Conservation (phyloP, 2,329 filamentous ascomycete genomes). For the Venturia nashicola region DNA sequence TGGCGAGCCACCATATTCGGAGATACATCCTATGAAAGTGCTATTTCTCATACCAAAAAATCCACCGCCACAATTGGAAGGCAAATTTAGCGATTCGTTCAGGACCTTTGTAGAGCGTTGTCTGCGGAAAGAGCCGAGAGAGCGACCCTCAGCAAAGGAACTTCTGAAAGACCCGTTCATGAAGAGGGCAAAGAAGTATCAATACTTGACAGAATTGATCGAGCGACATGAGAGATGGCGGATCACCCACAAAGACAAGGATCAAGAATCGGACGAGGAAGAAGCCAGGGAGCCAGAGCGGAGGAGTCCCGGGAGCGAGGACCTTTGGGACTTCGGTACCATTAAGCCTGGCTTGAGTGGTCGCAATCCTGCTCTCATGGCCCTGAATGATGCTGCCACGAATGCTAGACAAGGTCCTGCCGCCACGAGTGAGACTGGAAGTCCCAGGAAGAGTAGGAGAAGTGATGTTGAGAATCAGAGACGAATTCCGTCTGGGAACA, state of each 20-base stretch:
- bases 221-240: constrained; percentile 83
- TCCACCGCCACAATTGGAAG: constrained; percentile 59
- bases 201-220: constrained; percentile 92
- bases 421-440: constrained; percentile 5
- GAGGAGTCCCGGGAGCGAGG: constrained; percentile 52
- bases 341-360: constrained; percentile 60
- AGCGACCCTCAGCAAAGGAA: constrained; percentile 76
- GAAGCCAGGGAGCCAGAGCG: constrained; percentile 24
- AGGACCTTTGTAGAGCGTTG: constrained; percentile 50
- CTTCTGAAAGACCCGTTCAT: constrained; percentile 85
- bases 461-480: constrained; percentile 9
- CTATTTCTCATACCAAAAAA: constrained; percentile 95
- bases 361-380: constrained; percentile 46
- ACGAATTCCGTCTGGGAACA: constrained; percentile 9
- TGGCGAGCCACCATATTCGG: constrained; percentile 86
- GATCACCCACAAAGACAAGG: constrained; percentile 58
- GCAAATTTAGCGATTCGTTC: constrained; percentile 35
- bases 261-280: constrained; percentile 44
- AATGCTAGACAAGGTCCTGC: constrained; percentile 46
- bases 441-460: constrained; percentile 7
- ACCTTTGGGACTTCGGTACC: constrained; percentile 98
- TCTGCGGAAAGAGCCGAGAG: constrained; percentile 76
- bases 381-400: constrained; percentile 69
- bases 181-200: constrained; percentile 82
- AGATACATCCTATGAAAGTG: constrained; percentile 98